Base-by-base conservation (phyloP, 257 asterid genomes). In the Gentiana straminea region DNA sequence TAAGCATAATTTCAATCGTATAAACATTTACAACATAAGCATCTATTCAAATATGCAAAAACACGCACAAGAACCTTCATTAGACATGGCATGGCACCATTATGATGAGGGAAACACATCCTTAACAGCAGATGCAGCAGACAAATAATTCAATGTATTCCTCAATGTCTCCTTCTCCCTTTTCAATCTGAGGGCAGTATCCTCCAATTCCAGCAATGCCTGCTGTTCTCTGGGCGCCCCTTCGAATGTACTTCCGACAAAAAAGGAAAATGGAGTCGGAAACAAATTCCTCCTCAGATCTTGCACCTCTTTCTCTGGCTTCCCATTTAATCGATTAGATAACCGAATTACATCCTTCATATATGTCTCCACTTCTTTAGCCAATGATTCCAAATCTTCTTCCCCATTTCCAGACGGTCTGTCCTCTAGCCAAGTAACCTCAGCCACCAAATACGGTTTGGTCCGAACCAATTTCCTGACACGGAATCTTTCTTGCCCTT, bases 221-320 rank as follows among this genome's bases (percentile, higher is more conserved):
- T 92, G 98, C 76, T 92, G 98, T 76, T 92, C 98, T 45, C 93
- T 63, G 0, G 97, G 97, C 2, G 98, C 97, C 33, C 97, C 98
- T 54, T 92, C 97, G 41, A 92, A 92, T 2, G 98, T 83, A 57
- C 91, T 83, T 35, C 93, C 98, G 0, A 92, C 98, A 48, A 85
- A 92, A 74, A 92, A 92, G 34, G 97, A 87, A 68, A 87, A 92
- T 1, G 98, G 98, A 1, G 98, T 92, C 7, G 98, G 98, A 15
- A 92, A 92, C 1, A 83, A 74, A 66, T 87, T 87, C 79, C 95
- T 70, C 79, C 95, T 57, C 63, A 92, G 63, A 45, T 87, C 95
- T 63, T 80, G 88, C 1, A 76, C 90, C 64, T 87, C 90, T 58
- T 84, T 84, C 60, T 87, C 97, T 15, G 93, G 82, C 55, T 87